These are phyloP conservation scores for Posidonia australis DNA, from an alignment of 106 monocot genomes.

Conservation along the genomic window DNA sequence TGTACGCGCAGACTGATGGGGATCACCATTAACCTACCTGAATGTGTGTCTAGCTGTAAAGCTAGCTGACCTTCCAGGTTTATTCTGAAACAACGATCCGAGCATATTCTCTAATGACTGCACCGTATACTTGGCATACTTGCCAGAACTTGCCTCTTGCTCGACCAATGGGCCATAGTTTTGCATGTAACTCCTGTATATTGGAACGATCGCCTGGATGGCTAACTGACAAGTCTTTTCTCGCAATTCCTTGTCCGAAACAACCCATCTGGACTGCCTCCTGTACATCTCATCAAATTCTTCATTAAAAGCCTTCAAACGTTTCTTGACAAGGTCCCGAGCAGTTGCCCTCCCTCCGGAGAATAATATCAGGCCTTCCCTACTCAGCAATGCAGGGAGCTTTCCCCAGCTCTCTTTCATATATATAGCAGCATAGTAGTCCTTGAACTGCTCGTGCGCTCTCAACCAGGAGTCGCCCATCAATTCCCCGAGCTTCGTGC, in stretches of 20 bases:
- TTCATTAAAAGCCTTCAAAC: constrained; percentile 64
- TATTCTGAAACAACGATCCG: constrained; percentile 52
- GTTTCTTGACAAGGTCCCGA: constrained; percentile 70
- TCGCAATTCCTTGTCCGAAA: constrained; percentile 74
- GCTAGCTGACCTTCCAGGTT: constrained; percentile 37
- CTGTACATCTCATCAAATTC: constrained; percentile 71
- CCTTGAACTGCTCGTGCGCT: constrained; percentile 79
- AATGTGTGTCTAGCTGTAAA: constrained; percentile 41
- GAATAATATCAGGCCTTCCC: constrained; percentile 73
- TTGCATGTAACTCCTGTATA: constrained; percentile 84
- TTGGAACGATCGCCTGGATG: constrained; percentile 56
- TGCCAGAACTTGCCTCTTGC: constrained; percentile 62
- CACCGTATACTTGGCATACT: constrained; percentile 66
- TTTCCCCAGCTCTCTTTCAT: constrained; percentile 75
- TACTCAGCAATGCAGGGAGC: constrained; percentile 49
- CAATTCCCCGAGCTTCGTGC: constrained; percentile 59
- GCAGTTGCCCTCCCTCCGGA: constrained; percentile 85
- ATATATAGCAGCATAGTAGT: constrained; percentile 42
- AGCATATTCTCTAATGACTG: constrained; percentile 73
- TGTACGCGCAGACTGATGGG: too few relatives aligned
- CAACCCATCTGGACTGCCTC: constrained; percentile 64
- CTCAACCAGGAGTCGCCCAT: constrained; percentile 57
- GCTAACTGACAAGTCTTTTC: constrained; percentile 47
- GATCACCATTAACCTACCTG: constrained; percentile 36
- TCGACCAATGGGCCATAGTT: constrained; percentile 81